These are phyloP conservation scores for Nicotiana attenuata DNA, from an alignment of 257 asterid species.

Conservation along the genomic window DNA sequence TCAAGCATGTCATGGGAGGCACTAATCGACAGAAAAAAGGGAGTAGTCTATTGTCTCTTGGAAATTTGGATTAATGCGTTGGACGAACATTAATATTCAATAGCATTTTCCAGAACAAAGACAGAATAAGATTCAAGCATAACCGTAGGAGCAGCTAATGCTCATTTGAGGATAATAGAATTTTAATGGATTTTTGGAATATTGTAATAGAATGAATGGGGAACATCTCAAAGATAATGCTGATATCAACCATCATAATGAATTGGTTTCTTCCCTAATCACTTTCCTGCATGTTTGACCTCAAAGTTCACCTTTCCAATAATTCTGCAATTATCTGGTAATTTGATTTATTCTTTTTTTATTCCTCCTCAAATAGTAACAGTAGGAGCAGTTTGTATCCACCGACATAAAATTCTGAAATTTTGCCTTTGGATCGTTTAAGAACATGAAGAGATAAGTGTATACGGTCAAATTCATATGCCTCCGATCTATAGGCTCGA, in stretches of 20 bases:
- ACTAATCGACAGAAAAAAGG: background rate
- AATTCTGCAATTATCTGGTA: too few species aligned
- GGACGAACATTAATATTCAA: constrained; percentile 16
- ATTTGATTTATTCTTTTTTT: too few species aligned
- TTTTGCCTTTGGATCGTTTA: too few species aligned
- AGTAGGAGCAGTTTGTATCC: too few species aligned
- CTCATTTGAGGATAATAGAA: constrained; percentile 17
- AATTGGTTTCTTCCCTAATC: background rate
- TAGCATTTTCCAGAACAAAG: background rate
- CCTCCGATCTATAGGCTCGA: too few species aligned
- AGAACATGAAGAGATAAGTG: too few species aligned
- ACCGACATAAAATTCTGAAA: too few species aligned
- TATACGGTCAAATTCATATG: too few species aligned
- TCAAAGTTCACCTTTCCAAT: too few species aligned
- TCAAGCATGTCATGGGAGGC: background rate
- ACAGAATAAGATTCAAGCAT: constrained; percentile 26
- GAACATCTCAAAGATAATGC: constrained; percentile 13
- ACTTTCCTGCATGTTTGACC: background rate
- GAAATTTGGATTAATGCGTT: background rate
- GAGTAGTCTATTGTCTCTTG: background rate
- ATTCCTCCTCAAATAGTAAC: background rate
- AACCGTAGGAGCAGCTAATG: constrained; percentile 8
- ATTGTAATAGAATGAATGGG: constrained; percentile 12
- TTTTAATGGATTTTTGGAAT: constrained; percentile 17
- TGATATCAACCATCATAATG: constrained; percentile 13